phyloP scores from a whole-genome alignment of 2,329 filamentous ascomycete genomes.

The Diaporthe longicolla region DNA sequence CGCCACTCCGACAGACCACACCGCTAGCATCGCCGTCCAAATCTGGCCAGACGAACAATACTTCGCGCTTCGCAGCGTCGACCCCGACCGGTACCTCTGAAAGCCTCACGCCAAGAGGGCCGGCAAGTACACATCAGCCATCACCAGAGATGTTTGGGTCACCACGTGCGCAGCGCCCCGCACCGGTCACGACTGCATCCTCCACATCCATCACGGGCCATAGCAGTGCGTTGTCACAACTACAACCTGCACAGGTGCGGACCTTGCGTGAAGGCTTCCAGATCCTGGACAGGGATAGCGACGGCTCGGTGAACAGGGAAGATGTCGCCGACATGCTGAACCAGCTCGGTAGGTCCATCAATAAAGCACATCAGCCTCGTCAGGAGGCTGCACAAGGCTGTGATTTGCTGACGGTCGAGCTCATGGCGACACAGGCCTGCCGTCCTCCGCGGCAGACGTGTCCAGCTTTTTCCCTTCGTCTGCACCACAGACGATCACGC shows the following conservation, averaged over 20 bases:
- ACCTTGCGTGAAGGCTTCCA: conserved; percentile 94
- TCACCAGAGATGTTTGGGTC: conserved; percentile 54
- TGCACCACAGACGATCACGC: conserved; percentile 77
- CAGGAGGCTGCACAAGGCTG: conserved; percentile 30
- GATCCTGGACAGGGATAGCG: conserved; percentile 90
- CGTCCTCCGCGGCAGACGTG: conserved; percentile 79
- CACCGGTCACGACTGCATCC: conserved; percentile 52
- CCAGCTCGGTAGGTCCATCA: conserved; percentile 75
- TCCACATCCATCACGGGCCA: conserved; percentile 56
- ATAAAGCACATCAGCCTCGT: neutral
- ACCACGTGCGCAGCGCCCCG: conserved; percentile 53
- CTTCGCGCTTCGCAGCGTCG: conserved; percentile 57
- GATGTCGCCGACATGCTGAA: conserved; percentile 90
- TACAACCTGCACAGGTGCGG: conserved; percentile 86
- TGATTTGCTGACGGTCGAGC: neutral
- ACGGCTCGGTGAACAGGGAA: conserved; percentile 84
- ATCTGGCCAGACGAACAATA: conserved; percentile 58
- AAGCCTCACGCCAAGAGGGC: conserved; percentile 56
- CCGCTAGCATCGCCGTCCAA: conserved; percentile 74
- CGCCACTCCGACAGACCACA: conserved; percentile 74
- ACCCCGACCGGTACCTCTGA: conserved; percentile 46
- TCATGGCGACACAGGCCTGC: conserved; percentile 70
- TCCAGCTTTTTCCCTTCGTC: conserved; percentile 85
- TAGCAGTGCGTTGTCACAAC: conserved; percentile 74
- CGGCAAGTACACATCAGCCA: conserved; percentile 39